Evolutionary conservation across 2,329 filamentous ascomycete genomes (phyloP).

Genomic region (Zymoseptoria pseudotritici): DNA sequence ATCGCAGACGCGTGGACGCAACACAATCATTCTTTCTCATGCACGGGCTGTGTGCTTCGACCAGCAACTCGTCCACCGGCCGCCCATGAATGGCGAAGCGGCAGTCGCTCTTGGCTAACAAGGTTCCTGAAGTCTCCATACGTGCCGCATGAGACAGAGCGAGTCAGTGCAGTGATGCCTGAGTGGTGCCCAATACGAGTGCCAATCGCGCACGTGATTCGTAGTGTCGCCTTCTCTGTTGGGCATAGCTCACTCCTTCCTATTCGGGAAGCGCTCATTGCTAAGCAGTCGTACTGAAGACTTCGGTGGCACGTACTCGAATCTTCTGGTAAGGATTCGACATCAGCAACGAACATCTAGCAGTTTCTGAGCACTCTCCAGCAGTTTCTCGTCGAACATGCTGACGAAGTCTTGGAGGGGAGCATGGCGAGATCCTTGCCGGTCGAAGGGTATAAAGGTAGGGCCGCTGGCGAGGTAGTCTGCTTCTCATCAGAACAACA

Average conservation of each 20-base stretch:
- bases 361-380: not conserved
- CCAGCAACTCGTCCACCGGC: too few species aligned
- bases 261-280: not conserved
- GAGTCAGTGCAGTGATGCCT: not conserved
- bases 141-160: not conserved
- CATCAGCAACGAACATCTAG: conserved; percentile 1
- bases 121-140: not conserved
- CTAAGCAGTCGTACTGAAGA: conserved; percentile 1
- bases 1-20: too few species aligned
- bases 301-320: not conserved
- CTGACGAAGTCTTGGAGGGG: not conserved
- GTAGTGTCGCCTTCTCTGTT: not conserved
- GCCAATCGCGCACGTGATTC: not conserved
- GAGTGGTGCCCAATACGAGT: not conserved
- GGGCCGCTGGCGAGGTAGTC: conserved; percentile 1
- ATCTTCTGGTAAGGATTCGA: conserved; percentile 7
- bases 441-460: conserved; percentile 13
- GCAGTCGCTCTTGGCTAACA: not conserved
- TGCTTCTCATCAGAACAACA: conserved; percentile 19
- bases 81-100: not conserved
- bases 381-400: not conserved
- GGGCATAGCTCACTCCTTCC: not conserved
- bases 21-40: too few species aligned
- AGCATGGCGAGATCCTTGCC: not conserved
- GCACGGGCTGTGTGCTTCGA: too few species aligned